Evolutionary conservation across 495 filamentous ascomycete species (phyloP).

Genomic region (Penicillium tannophilum): DNA sequence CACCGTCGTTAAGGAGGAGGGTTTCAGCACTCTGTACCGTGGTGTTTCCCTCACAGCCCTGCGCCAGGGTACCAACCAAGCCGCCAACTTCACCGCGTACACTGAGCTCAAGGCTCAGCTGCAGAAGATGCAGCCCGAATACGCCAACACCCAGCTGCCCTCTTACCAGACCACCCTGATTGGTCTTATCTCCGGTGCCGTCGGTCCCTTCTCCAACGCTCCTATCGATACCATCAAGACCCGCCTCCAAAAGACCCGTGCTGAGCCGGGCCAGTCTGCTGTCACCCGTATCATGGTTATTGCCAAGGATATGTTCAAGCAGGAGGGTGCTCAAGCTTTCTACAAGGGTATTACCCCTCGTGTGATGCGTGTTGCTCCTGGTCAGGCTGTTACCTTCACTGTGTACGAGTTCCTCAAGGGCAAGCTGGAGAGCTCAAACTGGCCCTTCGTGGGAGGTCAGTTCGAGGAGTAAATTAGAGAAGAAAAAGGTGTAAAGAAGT

Average conservation of each 20-base stretch:
- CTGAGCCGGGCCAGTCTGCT: conserved; percentile 76
- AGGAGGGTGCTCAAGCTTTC: conserved; percentile 91
- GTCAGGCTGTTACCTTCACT: conserved; percentile 97
- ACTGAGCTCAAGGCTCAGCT: conserved; percentile 84
- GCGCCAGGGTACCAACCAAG: conserved; percentile 95
- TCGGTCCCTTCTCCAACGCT: conserved; percentile 94
- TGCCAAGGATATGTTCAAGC: conserved; percentile 91
- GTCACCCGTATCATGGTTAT: conserved; percentile 76
- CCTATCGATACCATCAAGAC: conserved; percentile 99
- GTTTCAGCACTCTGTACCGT: conserved; percentile 81
- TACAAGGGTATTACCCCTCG: conserved; percentile 99
- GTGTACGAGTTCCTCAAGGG: conserved; percentile 93
- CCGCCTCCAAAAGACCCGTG: conserved; percentile 85
- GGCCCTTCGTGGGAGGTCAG: conserved; percentile 61
- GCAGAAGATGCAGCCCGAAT: conserved; percentile 65
- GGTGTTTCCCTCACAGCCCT: conserved; percentile 92
- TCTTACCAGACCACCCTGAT: conserved; percentile 89
- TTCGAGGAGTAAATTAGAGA: conserved; percentile 69
- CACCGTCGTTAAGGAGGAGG: conserved; percentile 91
- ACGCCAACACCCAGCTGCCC: conserved; percentile 65
- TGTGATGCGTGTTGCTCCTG: conserved; percentile 96
- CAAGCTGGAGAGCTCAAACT: conserved; percentile 72
- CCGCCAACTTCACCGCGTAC: conserved; percentile 98
- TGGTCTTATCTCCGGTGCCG: conserved; percentile 88
- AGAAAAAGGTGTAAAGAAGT: conserved; percentile 8